Conservation (phyloP, 345 rosid species). For the Geranium brycei region DNA sequence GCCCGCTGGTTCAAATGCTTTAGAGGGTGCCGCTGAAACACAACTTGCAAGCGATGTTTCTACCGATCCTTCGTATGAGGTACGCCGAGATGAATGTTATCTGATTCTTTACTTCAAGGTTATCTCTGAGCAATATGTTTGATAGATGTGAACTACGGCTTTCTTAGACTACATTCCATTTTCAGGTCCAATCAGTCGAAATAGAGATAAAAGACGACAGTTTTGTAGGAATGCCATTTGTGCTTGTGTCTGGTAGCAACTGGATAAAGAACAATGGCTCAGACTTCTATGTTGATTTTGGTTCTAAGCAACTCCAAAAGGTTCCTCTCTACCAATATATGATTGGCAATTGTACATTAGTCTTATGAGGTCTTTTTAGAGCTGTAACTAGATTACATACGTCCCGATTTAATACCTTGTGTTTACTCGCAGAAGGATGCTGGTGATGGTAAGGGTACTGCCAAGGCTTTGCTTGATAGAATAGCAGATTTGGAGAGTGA, state of each 20-base stretch:
- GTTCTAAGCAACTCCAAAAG: constrained; percentile 52
- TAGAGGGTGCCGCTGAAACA: constrained; percentile 50
- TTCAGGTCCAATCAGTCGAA: constrained; percentile 67
- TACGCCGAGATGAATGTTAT: constrained; percentile 15
- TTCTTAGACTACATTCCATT: constrained; percentile 11
- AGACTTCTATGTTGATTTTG: constrained; percentile 71
- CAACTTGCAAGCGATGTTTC: constrained; percentile 27
- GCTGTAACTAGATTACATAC: too few species aligned
- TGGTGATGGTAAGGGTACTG: constrained; percentile 78
- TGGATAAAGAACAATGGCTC: constrained; percentile 74
- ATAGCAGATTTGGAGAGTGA: constrained; percentile 73
- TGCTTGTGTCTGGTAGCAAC: constrained; percentile 49
- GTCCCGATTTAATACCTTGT: constrained; percentile 7
- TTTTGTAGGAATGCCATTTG: constrained; percentile 88
- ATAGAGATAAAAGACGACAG: constrained; percentile 58
- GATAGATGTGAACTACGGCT: not conserved
- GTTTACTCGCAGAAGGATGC: constrained; percentile 33
- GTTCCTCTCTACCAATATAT: constrained; percentile 20
- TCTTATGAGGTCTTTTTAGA: too few species aligned
- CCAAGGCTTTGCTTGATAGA: constrained; percentile 58
- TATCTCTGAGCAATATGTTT: not conserved
- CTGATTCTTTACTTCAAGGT: not conserved
- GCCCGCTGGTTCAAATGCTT: constrained; percentile 65
- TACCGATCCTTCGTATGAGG: constrained; percentile 52
- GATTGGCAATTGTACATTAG: not conserved